Evolutionary conservation across 306 rosid genomes (phyloP).

Genomic region (Hippophae rhamnoides): DNA sequence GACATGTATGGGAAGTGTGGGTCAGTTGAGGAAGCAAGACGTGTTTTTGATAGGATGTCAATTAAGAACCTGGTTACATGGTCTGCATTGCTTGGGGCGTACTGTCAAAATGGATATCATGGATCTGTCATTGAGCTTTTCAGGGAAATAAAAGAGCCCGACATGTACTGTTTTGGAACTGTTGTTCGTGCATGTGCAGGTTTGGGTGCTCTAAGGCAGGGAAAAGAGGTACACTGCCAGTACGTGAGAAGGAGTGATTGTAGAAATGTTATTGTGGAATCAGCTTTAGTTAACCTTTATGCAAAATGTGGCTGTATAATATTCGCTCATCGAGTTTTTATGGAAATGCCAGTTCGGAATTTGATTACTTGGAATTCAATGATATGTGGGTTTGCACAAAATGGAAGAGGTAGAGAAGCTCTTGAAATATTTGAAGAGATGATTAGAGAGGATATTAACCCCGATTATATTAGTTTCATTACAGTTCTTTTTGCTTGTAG

Average conservation of each 20-base stretch:
- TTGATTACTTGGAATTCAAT: conserved; percentile 87
- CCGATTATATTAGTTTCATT: conserved; percentile 67
- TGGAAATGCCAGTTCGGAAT: conserved; percentile 46
- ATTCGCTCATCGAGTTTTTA: conserved; percentile 45
- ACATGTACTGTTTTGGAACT: conserved; percentile 59
- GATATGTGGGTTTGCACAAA: conserved; percentile 80
- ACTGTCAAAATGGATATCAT: conserved; percentile 58
- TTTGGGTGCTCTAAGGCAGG: conserved; percentile 57
- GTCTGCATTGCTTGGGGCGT: conserved; percentile 70
- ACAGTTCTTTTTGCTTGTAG: conserved; percentile 83
- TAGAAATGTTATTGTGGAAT: conserved; percentile 70
- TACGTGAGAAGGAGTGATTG: conserved; percentile 72
- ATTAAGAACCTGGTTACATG: conserved; percentile 59
- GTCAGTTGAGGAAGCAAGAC: conserved; percentile 26
- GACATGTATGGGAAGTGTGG: conserved; percentile 97
- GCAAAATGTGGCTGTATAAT: conserved; percentile 76
- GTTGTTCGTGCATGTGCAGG: conserved; percentile 73
- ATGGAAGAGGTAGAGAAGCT: conserved; percentile 65
- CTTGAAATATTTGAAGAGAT: conserved; percentile 44
- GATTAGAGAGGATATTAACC: conserved; percentile 51
- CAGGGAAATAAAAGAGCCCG: conserved; percentile 46
- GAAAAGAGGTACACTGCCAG: conserved; percentile 84
- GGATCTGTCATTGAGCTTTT: conserved; percentile 54
- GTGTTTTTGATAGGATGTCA: conserved; percentile 57
- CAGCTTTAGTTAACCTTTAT: conserved; percentile 78